Conservation (phyloP, 345 rosid genomes). For the Salix purpurea region DNA sequence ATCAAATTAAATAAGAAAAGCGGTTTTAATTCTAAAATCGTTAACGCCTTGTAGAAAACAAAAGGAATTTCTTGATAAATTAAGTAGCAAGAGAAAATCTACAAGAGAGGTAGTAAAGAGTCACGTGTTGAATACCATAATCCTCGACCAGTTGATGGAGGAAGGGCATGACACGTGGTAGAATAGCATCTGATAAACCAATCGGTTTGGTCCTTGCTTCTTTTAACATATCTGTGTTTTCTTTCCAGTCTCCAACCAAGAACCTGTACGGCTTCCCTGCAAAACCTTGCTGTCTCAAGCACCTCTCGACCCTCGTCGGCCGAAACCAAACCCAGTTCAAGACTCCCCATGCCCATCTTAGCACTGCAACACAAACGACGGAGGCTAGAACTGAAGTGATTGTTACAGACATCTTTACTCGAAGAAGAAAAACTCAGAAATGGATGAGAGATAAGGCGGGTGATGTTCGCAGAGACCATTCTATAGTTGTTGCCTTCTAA, state of each 20-base stretch:
- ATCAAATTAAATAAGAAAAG: too few relatives aligned
- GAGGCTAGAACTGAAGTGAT: not conserved
- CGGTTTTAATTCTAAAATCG: too few relatives aligned
- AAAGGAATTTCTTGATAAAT: too few relatives aligned
- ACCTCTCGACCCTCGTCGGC: constrained; percentile 44
- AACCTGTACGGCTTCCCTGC: constrained; percentile 36
- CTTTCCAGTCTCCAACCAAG: constrained; percentile 41
- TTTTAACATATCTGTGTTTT: constrained; percentile 12
- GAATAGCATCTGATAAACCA: constrained; percentile 28
- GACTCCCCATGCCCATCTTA: constrained; percentile 21
- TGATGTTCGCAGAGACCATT: too few relatives aligned
- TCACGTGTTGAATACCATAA: constrained; percentile 20
- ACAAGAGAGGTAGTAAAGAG: not conserved
- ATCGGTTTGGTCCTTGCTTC: constrained; percentile 36
- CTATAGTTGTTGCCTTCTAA: too few relatives aligned
- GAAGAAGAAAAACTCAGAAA: too few relatives aligned
- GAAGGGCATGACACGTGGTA: constrained; percentile 37
- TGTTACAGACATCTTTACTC: not conserved
- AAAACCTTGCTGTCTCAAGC: constrained; percentile 43
- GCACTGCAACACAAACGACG: not conserved
- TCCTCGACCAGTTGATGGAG: constrained; percentile 22
- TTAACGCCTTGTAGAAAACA: too few relatives aligned
- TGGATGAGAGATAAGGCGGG: too few relatives aligned
- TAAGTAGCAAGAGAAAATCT: too few relatives aligned
- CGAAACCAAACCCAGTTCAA: constrained; percentile 43